Evolutionary conservation across 1,284 basidiomycete species (phyloP), one percentile per base, ranked within the genome.

Genomic region (Ustilago crameri): DNA sequence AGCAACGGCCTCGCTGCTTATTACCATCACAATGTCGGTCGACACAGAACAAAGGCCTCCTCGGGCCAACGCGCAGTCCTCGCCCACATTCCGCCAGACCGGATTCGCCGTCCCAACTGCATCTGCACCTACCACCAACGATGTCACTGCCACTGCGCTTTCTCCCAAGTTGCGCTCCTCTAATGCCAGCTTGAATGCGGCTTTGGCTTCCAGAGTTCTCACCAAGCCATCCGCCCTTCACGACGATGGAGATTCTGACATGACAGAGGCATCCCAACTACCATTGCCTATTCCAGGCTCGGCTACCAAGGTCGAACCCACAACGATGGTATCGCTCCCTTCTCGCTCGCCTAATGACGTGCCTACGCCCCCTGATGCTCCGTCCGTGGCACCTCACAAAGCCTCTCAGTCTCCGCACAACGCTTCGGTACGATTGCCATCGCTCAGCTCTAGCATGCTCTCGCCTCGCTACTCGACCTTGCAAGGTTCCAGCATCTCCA

Each of bases 361-460:
- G 9, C 69, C 79, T 12, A 82, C 80, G 38, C 80, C 80, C n/a
- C 79, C 80, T 12, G 79, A 82, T 62, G 71, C 62, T 2, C 49
- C 75, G 4, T 34, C 47, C 2, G 51, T 76, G 10, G 55, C 56
- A 14, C 51, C 61, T 10, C 55, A 48, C 51, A 58, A 73, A 35
- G 51, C 55, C 10, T 51, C 71, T 3, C 65, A 51, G 22, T 65
- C 64, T 26, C 50, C 67, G 1, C 51, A 64, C 58, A 55, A 41
- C 34, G 51, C 51, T 15, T 37, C 51, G 3, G 62, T 74, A 0
- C 66, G 68, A 23, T 53, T 76, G 51, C 70, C 72, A n/a, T 47
- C 66, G 12, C 57, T 76, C 7, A 53, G 46, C 49, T 48, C 69
- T 10, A 75, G 52, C 55, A 66, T 74, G 50, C 54, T 72, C 17